Evolutionary conservation across 202 grass and related monocot species (phyloP).

Genomic region (Schoenoplectus tabernaemontani): DNA sequence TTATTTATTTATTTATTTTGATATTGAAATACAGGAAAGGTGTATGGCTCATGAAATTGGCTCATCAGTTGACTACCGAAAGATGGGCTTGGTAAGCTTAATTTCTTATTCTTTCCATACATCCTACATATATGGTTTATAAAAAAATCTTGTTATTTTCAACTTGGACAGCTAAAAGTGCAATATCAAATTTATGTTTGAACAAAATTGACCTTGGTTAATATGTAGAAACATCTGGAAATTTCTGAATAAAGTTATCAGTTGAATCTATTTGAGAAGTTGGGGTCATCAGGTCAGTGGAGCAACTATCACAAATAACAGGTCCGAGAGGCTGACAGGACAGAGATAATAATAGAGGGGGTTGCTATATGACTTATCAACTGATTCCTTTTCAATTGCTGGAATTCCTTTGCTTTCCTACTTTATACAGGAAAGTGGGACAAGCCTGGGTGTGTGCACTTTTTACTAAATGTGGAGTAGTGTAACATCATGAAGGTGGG

Average conservation of each 20-base stretch:
- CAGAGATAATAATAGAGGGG: not conserved
- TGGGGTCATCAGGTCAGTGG: not conserved
- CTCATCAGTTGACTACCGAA: slow-evolving; percentile 75
- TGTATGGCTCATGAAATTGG: slow-evolving; percentile 75
- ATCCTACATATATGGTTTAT: not conserved
- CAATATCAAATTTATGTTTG: not conserved
- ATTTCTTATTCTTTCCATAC: slow-evolving; percentile 16
- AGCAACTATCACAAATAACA: not conserved
- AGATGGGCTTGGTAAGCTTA: slow-evolving; percentile 73
- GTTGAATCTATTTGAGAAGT: not conserved
- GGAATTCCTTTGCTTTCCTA: not conserved
- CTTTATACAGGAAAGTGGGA: not conserved
- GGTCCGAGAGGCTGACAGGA: not conserved
- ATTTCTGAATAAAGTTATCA: not conserved
- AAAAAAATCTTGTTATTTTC: too few species aligned
- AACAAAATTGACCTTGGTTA: not conserved
- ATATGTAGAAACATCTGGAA: not conserved
- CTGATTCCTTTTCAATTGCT: not conserved
- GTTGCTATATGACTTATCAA: not conserved
- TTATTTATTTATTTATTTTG: slow-evolving; percentile 16
- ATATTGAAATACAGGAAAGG: slow-evolving; percentile 48
- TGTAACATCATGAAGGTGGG: not conserved
- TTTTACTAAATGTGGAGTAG: not conserved
- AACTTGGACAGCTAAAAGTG: not conserved
- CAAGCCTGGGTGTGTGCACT: not conserved